phyloP scores from a whole-genome alignment of 768 basidiomycete species.

The Butyriboletus loyo region DNA sequence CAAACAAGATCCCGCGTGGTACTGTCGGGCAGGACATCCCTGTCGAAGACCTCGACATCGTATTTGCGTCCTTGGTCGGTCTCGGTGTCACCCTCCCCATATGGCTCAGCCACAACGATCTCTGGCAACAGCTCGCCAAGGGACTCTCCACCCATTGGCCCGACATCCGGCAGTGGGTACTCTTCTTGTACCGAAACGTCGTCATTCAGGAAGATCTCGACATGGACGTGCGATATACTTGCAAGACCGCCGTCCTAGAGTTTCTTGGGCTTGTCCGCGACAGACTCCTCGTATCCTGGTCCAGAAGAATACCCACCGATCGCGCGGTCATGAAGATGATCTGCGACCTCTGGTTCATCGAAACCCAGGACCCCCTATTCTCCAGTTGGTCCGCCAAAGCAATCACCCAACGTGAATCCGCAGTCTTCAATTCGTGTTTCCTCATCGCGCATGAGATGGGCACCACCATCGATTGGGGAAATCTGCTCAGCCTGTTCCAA shows the following conservation, averaged over 20 bases:
- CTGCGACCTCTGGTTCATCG: conserved; percentile 28
- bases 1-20: conserved; percentile 17
- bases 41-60: conserved; percentile 8
- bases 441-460: conserved; percentile 25
- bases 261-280: conserved; percentile 28
- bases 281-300: conserved; percentile 25
- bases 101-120: conserved; percentile 20
- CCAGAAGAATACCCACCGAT: conserved; percentile 21
- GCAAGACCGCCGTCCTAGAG: conserved; percentile 24
- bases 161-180: conserved; percentile 27
- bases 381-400: conserved; percentile 15
- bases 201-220: conserved; percentile 8
- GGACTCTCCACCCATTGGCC: conserved; percentile 18
- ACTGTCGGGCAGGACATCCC: conserved; percentile 2
- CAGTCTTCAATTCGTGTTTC: conserved; percentile 26
- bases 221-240: conserved; percentile 13
- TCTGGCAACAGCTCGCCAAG: conserved; percentile 12
- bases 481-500: conserved; percentile 22
- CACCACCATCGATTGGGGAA: conserved; percentile 18
- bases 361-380: conserved; percentile 21
- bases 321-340: conserved; percentile 28
- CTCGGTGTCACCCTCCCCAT: conserved; percentile 23
- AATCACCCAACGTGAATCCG: conserved; percentile 28
- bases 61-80: conserved; percentile 12
- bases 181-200: conserved; percentile 19